These are phyloP conservation scores for Acrocalymma vagum DNA, from an alignment of 2,329 filamentous ascomycete genomes.

Conservation along the genomic window DNA sequence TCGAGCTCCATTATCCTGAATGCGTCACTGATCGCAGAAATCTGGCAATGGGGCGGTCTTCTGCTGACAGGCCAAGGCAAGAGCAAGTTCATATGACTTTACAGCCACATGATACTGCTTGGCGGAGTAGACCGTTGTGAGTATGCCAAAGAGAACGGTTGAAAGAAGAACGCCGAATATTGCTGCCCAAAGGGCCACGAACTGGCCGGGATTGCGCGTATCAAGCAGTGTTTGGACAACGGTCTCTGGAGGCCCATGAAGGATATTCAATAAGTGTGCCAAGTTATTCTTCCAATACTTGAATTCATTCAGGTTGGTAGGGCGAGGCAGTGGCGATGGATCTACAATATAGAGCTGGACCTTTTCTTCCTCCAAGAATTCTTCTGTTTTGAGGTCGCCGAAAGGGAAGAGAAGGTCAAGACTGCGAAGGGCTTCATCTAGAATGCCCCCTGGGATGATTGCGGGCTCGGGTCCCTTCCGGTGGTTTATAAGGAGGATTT, in stretches of 20 bases:
- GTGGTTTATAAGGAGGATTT: constrained; percentile 20
- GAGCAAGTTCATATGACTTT: constrained; percentile 16
- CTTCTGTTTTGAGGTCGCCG: constrained; percentile 14
- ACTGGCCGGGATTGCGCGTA: constrained; percentile 9
- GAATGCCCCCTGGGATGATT: constrained; percentile 8
- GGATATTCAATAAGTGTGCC: constrained; percentile 4
- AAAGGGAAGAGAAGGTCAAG: constrained; percentile 24
- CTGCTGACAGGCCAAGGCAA: constrained; percentile 16
- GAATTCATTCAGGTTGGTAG: constrained; percentile 12
- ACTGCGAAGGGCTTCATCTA: constrained; percentile 17
- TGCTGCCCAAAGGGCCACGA: constrained; percentile 13
- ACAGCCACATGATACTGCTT: constrained; percentile 19
- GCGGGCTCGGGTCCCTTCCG: constrained; percentile 2
- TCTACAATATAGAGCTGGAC: constrained; percentile 3
- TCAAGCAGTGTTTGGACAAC: constrained; percentile 12
- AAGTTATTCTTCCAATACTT: constrained; percentile 15
- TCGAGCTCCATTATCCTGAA: too few relatives aligned
- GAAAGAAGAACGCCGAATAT: constrained; percentile 19
- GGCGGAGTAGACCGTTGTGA: constrained; percentile 17
- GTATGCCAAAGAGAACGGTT: constrained; percentile 18
- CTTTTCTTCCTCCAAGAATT: constrained; percentile 11
- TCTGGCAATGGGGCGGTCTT: too few relatives aligned
- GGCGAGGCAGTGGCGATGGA: neutral
- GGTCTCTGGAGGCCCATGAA: constrained; percentile 14
- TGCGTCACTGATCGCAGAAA: too few relatives aligned